These are phyloP conservation scores for Halophytophthora batemanensis DNA, from an alignment of 352 stramenopile genomes.

Conservation along the genomic window DNA sequence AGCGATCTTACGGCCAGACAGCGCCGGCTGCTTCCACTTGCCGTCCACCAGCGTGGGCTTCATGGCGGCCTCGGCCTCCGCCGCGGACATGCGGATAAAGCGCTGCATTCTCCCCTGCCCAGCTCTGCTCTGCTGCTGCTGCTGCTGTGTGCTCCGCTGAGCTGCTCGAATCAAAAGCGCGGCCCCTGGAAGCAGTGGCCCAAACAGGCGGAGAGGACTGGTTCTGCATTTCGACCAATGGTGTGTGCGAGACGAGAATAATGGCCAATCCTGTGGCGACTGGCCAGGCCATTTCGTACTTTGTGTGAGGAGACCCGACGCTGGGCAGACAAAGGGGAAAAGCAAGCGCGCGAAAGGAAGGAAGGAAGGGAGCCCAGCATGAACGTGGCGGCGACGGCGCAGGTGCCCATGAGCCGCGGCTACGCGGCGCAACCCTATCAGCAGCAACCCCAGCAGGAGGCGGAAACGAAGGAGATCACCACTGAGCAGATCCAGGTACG, in stretches of 20 bases:
- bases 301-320: neutral
- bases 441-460: constrained; percentile 24
- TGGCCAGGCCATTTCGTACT: constrained; percentile 17
- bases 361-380: constrained; percentile 9
- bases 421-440: constrained; percentile 17
- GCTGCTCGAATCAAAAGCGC: too few relatives aligned
- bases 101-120: constrained; percentile 57
- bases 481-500: constrained; percentile 83
- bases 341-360: neutral
- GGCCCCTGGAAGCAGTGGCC: constrained; percentile 9
- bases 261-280: constrained; percentile 21
- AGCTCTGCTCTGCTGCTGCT: constrained; percentile 2
- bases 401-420: constrained; percentile 34
- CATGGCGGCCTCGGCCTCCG: constrained; percentile 74
- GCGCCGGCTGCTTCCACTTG: constrained; percentile 83
- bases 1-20: constrained; percentile 77
- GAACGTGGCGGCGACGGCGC: constrained; percentile 19
- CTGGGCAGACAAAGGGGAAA: constrained; percentile 3
- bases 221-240: constrained; percentile 29
- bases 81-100: constrained; percentile 71
- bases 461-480: constrained; percentile 63
- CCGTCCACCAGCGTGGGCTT: constrained; percentile 75
- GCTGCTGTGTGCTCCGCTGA: constrained; percentile 10
- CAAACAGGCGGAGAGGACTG: constrained; percentile 19
- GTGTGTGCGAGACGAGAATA: constrained; percentile 3